These are phyloP conservation scores for Botrytis paeoniae DNA, from an alignment of 2,329 filamentous ascomycete species.

Conservation along the genomic window DNA sequence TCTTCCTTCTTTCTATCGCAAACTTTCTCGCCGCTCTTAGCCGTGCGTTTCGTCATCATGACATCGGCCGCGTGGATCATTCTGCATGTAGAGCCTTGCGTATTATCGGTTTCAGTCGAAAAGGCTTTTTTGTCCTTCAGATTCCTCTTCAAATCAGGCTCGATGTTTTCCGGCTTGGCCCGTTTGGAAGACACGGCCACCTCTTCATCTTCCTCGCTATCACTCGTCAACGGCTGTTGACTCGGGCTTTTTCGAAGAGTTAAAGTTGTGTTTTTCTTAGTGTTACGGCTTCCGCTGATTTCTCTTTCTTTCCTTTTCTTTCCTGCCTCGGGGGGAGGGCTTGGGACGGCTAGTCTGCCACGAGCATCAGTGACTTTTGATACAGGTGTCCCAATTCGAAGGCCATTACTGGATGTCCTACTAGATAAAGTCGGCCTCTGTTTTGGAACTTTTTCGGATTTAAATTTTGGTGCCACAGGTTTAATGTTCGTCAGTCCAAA, in stretches of 20 bases:
- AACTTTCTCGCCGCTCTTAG: slow-evolving; percentile 47
- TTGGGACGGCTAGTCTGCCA: slow-evolving; percentile 6
- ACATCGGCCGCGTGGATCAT: slow-evolving; percentile 60
- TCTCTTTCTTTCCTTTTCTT: slow-evolving; percentile 17
- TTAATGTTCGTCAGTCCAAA: not conserved
- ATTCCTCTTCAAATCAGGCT: slow-evolving; percentile 31
- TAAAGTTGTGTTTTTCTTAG: not conserved
- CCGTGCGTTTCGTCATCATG: slow-evolving; percentile 47
- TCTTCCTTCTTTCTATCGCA: slow-evolving; percentile 39
- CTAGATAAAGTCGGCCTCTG: slow-evolving; percentile 2
- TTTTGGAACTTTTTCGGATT: slow-evolving; percentile 9
- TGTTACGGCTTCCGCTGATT: not conserved
- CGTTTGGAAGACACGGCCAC: slow-evolving; percentile 15
- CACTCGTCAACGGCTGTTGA: slow-evolving; percentile 11
- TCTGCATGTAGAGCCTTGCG: slow-evolving; percentile 25
- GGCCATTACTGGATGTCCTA: not conserved
- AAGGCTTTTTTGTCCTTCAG: slow-evolving; percentile 33
- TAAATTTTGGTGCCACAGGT: not conserved
- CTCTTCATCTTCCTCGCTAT: slow-evolving; percentile 17
- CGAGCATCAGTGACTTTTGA: not conserved
- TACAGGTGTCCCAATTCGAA: not conserved
- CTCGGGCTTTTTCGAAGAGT: slow-evolving; percentile 6
- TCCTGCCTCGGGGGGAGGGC: not conserved
- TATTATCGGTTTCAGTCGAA: slow-evolving; percentile 25
- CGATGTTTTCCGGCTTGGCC: slow-evolving; percentile 23